Conservation (phyloP, 495 filamentous ascomycete species). For the Aspergillus conjunctus region DNA sequence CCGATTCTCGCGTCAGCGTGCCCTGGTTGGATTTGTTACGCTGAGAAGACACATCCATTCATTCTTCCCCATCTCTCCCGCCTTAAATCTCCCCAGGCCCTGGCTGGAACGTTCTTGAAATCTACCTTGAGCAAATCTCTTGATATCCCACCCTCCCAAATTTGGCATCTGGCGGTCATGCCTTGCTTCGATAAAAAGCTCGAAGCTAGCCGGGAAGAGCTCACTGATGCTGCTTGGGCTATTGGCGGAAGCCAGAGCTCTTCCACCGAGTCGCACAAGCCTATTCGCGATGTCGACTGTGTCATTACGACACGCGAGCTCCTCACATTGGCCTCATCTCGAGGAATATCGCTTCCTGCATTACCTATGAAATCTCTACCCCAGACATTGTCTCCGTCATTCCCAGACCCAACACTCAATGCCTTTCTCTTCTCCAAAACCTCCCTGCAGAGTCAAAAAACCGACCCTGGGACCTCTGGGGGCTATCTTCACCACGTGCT, state of each 20-base stretch:
- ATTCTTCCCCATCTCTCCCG: conserved; percentile 88
- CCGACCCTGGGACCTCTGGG: conserved; percentile 73
- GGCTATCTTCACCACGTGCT: conserved; percentile 87
- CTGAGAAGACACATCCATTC: conserved; percentile 94
- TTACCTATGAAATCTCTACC: conserved; percentile 61
- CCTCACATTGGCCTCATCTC: conserved; percentile 78
- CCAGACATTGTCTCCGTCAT: conserved; percentile 41
- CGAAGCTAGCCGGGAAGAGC: conserved; percentile 88
- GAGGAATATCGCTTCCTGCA: conserved; percentile 69
- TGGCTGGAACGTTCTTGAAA: conserved; percentile 87
- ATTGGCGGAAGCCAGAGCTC: not conserved
- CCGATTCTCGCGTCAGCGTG: conserved; percentile 90
- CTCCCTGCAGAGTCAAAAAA: conserved; percentile 30
- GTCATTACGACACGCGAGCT: conserved; percentile 95
- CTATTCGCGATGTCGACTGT: conserved; percentile 89
- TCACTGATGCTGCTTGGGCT: conserved; percentile 80
- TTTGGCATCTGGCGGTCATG: conserved; percentile 96
- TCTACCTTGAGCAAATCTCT: conserved; percentile 71
- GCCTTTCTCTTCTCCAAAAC: conserved; percentile 64
- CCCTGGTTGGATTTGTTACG: conserved; percentile 98
- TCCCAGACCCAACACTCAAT: conserved; percentile 70
- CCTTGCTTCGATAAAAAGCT: conserved; percentile 99
- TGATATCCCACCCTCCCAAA: conserved; percentile 71
- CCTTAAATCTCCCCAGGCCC: conserved; percentile 90
- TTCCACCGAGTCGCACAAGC: conserved; percentile 42